Evolutionary conservation across 352 stramenopile genomes (phyloP).

Genomic region (Blastocystis sp.): DNA sequence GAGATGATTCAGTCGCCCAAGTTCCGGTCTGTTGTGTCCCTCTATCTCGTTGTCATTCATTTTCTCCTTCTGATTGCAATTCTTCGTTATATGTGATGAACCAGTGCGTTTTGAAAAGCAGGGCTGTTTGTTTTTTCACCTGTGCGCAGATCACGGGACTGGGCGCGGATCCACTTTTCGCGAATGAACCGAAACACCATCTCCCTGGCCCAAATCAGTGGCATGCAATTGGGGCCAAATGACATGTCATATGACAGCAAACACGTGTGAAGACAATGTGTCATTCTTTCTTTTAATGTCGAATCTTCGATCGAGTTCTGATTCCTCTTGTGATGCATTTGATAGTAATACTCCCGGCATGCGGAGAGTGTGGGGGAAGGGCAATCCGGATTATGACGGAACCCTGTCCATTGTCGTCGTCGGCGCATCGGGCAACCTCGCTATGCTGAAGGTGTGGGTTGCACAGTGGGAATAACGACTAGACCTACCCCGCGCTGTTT

Average conservation of each 20-base stretch:
- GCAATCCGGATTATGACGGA: slow-evolving; percentile 71
- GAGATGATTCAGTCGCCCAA: slow-evolving; percentile 28
- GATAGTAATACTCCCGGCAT: not conserved
- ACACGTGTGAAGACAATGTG: not conserved
- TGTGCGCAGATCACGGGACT: too few relatives aligned
- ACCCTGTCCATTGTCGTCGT: slow-evolving; percentile 81
- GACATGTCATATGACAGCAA: too few relatives aligned
- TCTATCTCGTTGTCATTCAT: slow-evolving; percentile 34
- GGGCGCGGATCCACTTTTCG: too few relatives aligned
- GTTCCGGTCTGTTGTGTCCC: not conserved
- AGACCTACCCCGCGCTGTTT: slow-evolving; percentile 85
- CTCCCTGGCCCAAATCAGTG: too few relatives aligned
- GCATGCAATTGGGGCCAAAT: too few relatives aligned
- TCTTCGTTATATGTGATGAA: not conserved
- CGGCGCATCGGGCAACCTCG: slow-evolving; percentile 81
- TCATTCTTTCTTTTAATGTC: slow-evolving; percentile 8
- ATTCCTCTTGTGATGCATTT: not conserved
- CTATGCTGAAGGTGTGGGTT: slow-evolving; percentile 79
- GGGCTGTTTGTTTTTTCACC: too few relatives aligned
- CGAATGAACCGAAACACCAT: too few relatives aligned
- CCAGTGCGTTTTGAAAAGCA: too few relatives aligned
- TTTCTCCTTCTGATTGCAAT: slow-evolving; percentile 13
- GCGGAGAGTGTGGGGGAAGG: slow-evolving; percentile 45
- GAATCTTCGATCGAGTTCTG: not conserved
- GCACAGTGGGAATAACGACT: not conserved